Base-by-base conservation (phyloP, 306 rosid genomes). In the Myrica gale region DNA sequence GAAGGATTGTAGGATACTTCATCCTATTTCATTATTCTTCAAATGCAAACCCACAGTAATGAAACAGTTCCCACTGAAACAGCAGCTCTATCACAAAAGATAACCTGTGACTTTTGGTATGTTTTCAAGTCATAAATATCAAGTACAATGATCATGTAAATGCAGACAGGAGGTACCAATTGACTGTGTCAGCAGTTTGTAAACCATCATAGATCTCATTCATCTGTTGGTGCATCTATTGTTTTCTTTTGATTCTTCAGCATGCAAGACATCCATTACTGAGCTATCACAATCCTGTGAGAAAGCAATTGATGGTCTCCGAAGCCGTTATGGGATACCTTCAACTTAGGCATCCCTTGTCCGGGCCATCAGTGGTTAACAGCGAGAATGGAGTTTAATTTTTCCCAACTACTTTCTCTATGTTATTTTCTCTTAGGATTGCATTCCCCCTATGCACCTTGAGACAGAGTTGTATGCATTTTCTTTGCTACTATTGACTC, bases 251-350 rank as follows among this genome's bases (percentile, higher is more conserved):
- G n/a, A 71, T 12, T 47, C 81, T 81, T 84, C 92, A 95, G 96
- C 89, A 21, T 86, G 93, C 87, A 90, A 87, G 73, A 84, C 90
- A 54, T 90, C 94, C 71, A 79, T 91, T 21, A 69, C 69, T 11
- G 93, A 91, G 82, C 85, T 95, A 70, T 84, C 91, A 5, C 90
- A 95, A 82, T 85, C 88, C 57, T 83, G 76, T 72, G 97, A 90
- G 88, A 92, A 91, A 90, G 48, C 88, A 19, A 78, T 90, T 41
- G 95, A 84, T 82, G 87, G 82, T 71, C 87, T 92, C 81, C 89
- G 90, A 53, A 81, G 78, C 71, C 87, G 88, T 50, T 88, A 80
- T 68, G 96, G 96, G 81, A 82, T 88, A 72, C 74, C 88, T 15
- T 80, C 91, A 19, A 82, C 84, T 55, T 92, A 90, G 82, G 74